Evolutionary conservation across 495 filamentous ascomycete species (phyloP).

Genomic region (Neurospora discreta): DNA sequence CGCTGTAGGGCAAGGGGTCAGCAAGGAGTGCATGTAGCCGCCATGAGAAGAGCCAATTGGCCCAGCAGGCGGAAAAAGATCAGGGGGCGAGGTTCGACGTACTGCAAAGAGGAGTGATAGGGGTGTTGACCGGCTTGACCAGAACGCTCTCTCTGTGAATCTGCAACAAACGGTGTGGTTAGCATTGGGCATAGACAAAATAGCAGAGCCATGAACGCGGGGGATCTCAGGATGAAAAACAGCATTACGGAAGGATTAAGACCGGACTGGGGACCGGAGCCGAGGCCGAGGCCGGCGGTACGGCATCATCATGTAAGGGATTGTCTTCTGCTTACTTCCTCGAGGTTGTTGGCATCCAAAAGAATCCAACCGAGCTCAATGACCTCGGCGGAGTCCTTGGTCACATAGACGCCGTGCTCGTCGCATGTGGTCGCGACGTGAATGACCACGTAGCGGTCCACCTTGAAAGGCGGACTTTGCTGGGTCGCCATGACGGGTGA

Average conservation of each 20-base stretch:
- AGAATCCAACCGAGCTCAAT: slow-evolving; percentile 98
- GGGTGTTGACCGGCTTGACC: slow-evolving; percentile 96
- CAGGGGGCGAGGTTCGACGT: slow-evolving; percentile 37
- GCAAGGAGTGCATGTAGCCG: not conserved
- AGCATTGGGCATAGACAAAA: slow-evolving; percentile 1
- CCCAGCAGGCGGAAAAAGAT: slow-evolving; percentile 2
- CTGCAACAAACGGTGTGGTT: slow-evolving; percentile 35
- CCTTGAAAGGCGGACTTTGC: slow-evolving; percentile 42
- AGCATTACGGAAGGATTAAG: not conserved
- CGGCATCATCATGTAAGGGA: not conserved
- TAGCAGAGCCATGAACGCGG: not conserved
- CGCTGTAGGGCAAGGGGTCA: slow-evolving; percentile 42
- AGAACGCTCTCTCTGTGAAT: slow-evolving; percentile 89
- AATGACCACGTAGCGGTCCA: slow-evolving; percentile 93
- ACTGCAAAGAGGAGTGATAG: slow-evolving; percentile 98
- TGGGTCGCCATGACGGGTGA: slow-evolving; percentile 31
- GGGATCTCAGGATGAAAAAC: not conserved
- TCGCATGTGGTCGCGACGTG: slow-evolving; percentile 98
- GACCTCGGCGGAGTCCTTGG: slow-evolving; percentile 96
- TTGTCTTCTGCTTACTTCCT: slow-evolving; percentile 57
- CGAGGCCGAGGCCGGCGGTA: not conserved
- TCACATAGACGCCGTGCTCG: slow-evolving; percentile 98
- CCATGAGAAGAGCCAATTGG: slow-evolving; percentile 4
- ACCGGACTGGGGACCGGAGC: not conserved
- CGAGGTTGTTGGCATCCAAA: slow-evolving; percentile 77